These are phyloP conservation scores for Salix suchowensis DNA, from an alignment of 345 rosid genomes.

Conservation along the genomic window DNA sequence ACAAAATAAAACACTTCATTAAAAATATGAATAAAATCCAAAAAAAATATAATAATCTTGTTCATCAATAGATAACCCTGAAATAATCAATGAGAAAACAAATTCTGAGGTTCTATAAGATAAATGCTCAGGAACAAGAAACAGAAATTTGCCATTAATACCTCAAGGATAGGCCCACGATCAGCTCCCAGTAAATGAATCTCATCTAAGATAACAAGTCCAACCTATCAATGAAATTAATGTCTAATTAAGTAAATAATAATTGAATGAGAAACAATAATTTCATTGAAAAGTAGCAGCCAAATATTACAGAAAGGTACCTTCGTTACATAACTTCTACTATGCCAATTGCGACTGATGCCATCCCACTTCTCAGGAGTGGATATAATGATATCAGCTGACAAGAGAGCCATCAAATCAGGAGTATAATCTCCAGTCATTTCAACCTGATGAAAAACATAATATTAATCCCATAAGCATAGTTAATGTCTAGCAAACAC, in stretches of 20 bases:
- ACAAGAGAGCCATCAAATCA: constrained; percentile 87
- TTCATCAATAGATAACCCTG: no score
- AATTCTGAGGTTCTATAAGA: background rate
- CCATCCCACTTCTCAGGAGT: constrained; percentile 99
- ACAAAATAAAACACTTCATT: no score
- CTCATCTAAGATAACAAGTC: constrained; percentile 95
- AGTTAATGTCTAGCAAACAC: background rate
- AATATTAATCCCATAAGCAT: background rate
- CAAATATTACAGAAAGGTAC: constrained; percentile 31
- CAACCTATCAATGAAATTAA: constrained; percentile 55
- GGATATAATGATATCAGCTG: constrained; percentile 96
- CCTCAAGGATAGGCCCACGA: constrained; percentile 99
- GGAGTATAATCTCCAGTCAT: constrained; percentile 99
- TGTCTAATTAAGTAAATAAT: background rate
- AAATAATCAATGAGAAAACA: no score
- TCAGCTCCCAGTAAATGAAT: constrained; percentile 97
- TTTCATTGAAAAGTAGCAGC: constrained; percentile 7
- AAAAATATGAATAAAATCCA: no score
- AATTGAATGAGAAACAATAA: background rate
- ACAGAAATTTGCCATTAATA: constrained; percentile 25
- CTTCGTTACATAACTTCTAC: constrained; percentile 92
- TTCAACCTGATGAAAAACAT: constrained; percentile 60
- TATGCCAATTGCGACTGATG: constrained; percentile 98
- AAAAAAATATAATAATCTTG: no score
- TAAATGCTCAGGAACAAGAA: background rate